Evolutionary conservation across 2,329 filamentous ascomycete species (phyloP).

Genomic region (Fusarium begoniae): DNA sequence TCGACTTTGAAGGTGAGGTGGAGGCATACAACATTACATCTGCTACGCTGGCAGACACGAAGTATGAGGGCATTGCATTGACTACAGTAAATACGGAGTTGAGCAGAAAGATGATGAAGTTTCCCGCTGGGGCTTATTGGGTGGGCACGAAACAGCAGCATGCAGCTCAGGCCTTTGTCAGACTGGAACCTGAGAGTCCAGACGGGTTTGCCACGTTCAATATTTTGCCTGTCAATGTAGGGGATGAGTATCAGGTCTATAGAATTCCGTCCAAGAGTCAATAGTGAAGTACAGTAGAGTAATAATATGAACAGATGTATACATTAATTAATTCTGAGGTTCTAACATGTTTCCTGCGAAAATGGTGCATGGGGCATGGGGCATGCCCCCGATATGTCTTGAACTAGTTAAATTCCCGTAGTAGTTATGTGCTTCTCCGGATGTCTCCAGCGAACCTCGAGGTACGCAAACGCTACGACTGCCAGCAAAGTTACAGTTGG

Average conservation of each 20-base stretch:
- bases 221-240: slow-evolving; percentile 40
- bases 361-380: neutral
- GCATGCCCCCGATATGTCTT: too few species aligned
- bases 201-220: slow-evolving; percentile 46
- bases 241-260: slow-evolving; percentile 47
- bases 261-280: slow-evolving; percentile 9
- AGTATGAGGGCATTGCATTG: slow-evolving; percentile 42
- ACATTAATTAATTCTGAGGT: neutral
- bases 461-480: accelerated
- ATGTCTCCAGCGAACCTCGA: neutral
- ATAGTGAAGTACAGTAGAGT: neutral
- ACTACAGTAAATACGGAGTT: slow-evolving; percentile 37
- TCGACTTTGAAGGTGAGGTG: slow-evolving; percentile 38
- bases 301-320: accelerated
- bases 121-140: slow-evolving; percentile 44
- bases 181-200: slow-evolving; percentile 45
- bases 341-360: too few species aligned
- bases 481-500: too few species aligned
- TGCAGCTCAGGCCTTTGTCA: slow-evolving; percentile 42
- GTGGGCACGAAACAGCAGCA: slow-evolving; percentile 47
- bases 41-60: slow-evolving; percentile 15
- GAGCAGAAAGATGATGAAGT: slow-evolving; percentile 19
- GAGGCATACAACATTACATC: slow-evolving; percentile 42
- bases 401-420: too few species aligned
- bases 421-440: accelerated